Base-by-base conservation (phyloP, 1,139 yeast genomes). In the Schwanniomyces etchellsii region DNA sequence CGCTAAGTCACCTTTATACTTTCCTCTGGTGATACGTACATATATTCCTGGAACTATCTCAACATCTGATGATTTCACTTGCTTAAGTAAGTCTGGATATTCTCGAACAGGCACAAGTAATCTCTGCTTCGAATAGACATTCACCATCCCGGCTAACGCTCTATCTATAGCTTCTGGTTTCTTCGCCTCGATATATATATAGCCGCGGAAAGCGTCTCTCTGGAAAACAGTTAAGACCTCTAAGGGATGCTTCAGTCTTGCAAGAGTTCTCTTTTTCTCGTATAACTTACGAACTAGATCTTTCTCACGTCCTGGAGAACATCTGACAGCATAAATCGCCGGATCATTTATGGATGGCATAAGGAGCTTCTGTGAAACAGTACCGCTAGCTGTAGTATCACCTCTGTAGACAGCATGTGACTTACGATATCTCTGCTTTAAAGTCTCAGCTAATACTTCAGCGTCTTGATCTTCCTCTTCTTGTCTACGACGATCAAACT, bases 271-370 rank as follows among this genome's bases (percentile, higher is more conserved):
- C 55, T 84, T 83, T 61, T 84, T 88, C 50, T 86, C 88, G 62
- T 83, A 70, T 34, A 91, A 64, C 40, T 82, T 83, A 44, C 89
- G 77, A 20, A 93, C 95, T 40, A 89, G 67, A 34, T 88, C 96
- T 55, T 85, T 88, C 60, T 91, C 98, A 46, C 83, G 79, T 28
- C 97, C 97, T 18, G 86, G 89, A 46, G 93, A 76, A 60, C 95
- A 86, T 56, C 96, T 77, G 28, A 91, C 77, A 48, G 96, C 97
- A 82, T 96, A 91, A 48, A 93, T 86, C 34, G 89, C 80, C 5
- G 98, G 97, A 52, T 93, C 97, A 48, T 89, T 88, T 36, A 91
- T 95, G 16, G 96, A 86, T 11, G 98, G 98, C 61, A 91, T 72
- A 44, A 91, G 70, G 46, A 93, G 74, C 49, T 95, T 81, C 55